These are phyloP conservation scores for Solanum lignicaule DNA, from an alignment of 257 asterid species.

Conservation along the genomic window DNA sequence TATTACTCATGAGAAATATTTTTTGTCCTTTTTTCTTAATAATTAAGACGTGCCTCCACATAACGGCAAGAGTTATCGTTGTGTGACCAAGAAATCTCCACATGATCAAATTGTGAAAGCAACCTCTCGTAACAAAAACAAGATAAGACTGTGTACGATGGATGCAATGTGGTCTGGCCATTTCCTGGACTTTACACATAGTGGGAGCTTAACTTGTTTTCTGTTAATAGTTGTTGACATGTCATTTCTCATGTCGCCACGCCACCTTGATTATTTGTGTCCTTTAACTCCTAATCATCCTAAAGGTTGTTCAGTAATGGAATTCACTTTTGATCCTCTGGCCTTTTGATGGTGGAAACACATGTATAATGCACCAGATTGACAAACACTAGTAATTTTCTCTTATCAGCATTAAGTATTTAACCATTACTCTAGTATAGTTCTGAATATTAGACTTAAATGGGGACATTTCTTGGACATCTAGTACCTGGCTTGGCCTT, in stretches of 20 bases:
- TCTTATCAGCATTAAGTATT: slow-evolving; percentile 4
- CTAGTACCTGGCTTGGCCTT: slow-evolving; percentile 57
- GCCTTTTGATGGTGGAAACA: slow-evolving; percentile 47
- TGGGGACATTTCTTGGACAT: slow-evolving; percentile 68
- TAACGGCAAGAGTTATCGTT: neutral
- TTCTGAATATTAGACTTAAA: slow-evolving; percentile 3
- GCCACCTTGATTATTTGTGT: neutral
- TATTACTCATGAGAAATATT: neutral
- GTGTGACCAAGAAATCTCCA: no score
- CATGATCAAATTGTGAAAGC: neutral
- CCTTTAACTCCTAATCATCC: neutral
- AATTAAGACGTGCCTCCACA: neutral
- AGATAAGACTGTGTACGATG: no score
- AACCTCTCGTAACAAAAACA: no score
- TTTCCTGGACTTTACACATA: accelerated
- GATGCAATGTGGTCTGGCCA: accelerated
- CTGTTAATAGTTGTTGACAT: neutral
- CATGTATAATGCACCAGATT: slow-evolving; percentile 62
- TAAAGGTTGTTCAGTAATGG: neutral
- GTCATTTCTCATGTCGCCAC: neutral
- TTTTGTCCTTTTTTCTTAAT: neutral
- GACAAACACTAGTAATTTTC: neutral
- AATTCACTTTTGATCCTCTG: neutral
- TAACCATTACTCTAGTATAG: slow-evolving; percentile 17
- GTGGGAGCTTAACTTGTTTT: neutral